Percentiles rank a stretch among this genome's conserved stretches.
These are phyloP conservation scores for Wickerhamiella alocasiicola DNA, from an alignment of 805 yeast genomes.

Conservation along the genomic window DNA sequence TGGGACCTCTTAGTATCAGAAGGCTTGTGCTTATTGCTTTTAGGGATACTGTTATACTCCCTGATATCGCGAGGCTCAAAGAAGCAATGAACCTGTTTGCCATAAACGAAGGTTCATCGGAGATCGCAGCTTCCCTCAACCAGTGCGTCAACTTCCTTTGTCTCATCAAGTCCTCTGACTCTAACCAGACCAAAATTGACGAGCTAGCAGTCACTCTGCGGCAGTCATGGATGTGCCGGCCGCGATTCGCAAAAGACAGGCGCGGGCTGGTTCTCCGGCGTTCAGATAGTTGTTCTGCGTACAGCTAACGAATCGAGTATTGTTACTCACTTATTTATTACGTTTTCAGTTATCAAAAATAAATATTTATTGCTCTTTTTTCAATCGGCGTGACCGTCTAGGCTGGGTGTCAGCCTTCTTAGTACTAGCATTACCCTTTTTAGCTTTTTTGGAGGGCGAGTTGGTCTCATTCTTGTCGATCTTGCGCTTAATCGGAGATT, in stretches of 20 bases:
- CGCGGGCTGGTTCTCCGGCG: conserved; percentile 21
- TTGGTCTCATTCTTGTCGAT: not conserved
- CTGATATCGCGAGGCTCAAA: conserved; percentile 23
- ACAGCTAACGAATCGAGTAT: not conserved
- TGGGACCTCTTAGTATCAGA: conserved; percentile 21
- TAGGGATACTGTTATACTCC: conserved; percentile 28
- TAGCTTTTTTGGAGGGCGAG: not conserved
- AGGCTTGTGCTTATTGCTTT: conserved; percentile 25
- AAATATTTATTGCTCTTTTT: no score
- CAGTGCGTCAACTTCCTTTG: conserved; percentile 53
- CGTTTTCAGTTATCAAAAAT: no score
- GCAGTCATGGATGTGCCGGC: conserved; percentile 22
- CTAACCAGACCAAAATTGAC: conserved; percentile 48
- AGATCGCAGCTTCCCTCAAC: conserved; percentile 30
- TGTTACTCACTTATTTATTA: not conserved
- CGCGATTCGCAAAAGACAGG: conserved; percentile 23
- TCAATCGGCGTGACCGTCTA: no score
- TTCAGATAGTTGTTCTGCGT: conserved; percentile 1
- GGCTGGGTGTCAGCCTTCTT: no score
- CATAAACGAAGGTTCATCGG: conserved; percentile 11
- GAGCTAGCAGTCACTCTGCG: conserved; percentile 30
- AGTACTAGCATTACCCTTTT: no score
- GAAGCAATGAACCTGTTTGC: conserved; percentile 15
- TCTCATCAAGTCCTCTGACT: conserved; percentile 41
- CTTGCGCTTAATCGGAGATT: not conserved